Base-by-base conservation (phyloP, 495 filamentous ascomycete genomes). In the Xylaria venustula region DNA sequence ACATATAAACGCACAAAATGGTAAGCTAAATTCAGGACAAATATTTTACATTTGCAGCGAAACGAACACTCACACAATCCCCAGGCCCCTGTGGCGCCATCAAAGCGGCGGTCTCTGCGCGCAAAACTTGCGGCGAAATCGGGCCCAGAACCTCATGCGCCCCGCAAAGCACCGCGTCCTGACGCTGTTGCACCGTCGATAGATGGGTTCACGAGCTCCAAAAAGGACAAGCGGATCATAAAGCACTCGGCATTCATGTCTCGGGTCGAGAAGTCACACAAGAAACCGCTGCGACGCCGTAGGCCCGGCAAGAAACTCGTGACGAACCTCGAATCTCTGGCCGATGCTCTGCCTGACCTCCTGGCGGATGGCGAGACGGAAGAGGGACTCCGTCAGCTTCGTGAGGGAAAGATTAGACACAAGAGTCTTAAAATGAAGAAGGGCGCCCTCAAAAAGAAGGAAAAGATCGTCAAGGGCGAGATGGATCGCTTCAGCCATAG, bases 391-490 rank as follows among this genome's bases (percentile, higher is more conserved):
- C 64, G 73, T 47, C 68, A 77, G 67, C 67, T 71, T 17, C 59
- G 71, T 19, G 71, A 74, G 52, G 77, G 77, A 7, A 81, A 84
- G 62, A 83, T 90, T 52, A 79, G 84, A 59, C 86, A 87, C 44
- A 87, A 86, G 75, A 90, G 86, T 46, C 64, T 98, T 56, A 87
- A 82, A 68, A 84, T 80, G 53, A 75, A 87, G 51, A 90, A 89
- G 0, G 93, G 93, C 0, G 90, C 91, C 14, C 78, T 90, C 78
- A 96, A 92, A 82, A 80, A 85, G 64, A 92, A 88, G 75, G 90
- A 92, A 72, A 86, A 83, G 71, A 41, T 97, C 26, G 88, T 95
- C 52, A 83, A 77, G 72, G 73, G 79, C 63, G 93, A 98, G 81
- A 85, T 88, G 70, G 86, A 91, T 73, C 79, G 93, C 59, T 97